Base-by-base conservation (phyloP, 495 filamentous ascomycete genomes). In the Rhypophila decipiens region DNA sequence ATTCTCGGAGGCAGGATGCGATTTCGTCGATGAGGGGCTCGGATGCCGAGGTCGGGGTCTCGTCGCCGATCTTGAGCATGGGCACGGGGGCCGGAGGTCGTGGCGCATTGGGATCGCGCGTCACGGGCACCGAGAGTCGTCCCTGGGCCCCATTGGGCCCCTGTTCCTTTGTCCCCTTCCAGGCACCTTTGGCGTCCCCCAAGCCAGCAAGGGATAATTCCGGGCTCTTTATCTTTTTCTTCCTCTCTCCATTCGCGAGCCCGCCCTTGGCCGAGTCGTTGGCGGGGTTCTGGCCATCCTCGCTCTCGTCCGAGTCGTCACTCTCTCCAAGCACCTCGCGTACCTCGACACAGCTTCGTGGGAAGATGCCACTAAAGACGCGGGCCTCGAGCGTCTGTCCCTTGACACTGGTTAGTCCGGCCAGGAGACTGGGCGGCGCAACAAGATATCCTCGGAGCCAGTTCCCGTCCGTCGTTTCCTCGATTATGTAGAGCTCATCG, bases 1-100 rank as follows among this genome's bases (percentile, higher is more conserved):
- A 99, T 73, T 99, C 93, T 21, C 91, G 80, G 24, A 99, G 68
- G 61, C 91, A 97, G 5, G 88, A 95, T 15, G 90, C 90, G 60
- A 97, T 96, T 61, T 99, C 93, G 64, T 97, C 94, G 10, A 99
- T 90, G 46, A 99, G 70, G 2, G 93, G 93, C 62, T 99, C 93
- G 20, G 86, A 79, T 11, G 79, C 75, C 2, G 88, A 95, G 2
- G 86, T 91, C 3, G 89, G 85, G 1, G 89, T 95, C 71, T 98
- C 93, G 53, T 98, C 93, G 20, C 94, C 94, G 58, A 97, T 88
- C 63, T 96, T 95, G 31, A 98, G 75, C 87, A 96, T 91, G 7
- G 93, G 93, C 2, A 98, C 94, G 0, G 93, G 93, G 8, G 94
- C 94, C 2, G 87, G 78, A 21, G 89, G 94, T 56, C 87, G 86